Percentiles rank a stretch among this genome's conserved stretches.
Conservation (phyloP, 2,329 filamentous ascomycete genomes). For the Bipolaris victoriae region DNA sequence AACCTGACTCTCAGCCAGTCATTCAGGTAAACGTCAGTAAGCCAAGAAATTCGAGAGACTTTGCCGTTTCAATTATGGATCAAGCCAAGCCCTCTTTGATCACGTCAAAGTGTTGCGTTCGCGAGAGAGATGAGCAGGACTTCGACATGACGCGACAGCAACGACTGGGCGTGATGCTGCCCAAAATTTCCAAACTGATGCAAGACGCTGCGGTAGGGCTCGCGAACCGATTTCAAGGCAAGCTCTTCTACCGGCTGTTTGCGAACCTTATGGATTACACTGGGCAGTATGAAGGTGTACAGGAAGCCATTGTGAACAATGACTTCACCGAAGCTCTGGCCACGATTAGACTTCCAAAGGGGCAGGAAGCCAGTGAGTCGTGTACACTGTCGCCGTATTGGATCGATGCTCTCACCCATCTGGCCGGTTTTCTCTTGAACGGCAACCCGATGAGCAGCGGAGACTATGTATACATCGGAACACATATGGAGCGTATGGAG, state of each 20-base stretch:
- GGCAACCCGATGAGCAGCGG: not conserved
- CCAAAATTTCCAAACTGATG: constrained; percentile 4
- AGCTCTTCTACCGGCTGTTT: constrained; percentile 5
- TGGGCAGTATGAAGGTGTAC: constrained; percentile 4
- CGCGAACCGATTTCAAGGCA: constrained; percentile 4
- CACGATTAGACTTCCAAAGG: constrained; percentile 4
- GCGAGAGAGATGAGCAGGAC: not conserved
- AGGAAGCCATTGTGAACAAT: constrained; percentile 5
- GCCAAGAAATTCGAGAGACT: not conserved
- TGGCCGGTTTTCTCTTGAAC: constrained; percentile 3
- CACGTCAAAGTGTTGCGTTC: not conserved
- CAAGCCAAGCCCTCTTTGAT: not conserved
- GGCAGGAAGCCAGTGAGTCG: not conserved
- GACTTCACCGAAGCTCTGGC: constrained; percentile 3
- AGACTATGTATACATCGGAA: not conserved
- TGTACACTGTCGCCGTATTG: constrained; percentile 3
- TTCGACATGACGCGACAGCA: not conserved
- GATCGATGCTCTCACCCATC: constrained; percentile 3
- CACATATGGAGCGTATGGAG: not conserved
- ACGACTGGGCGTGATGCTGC: constrained; percentile 2
- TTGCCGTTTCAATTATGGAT: not conserved
- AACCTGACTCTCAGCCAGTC: not conserved
- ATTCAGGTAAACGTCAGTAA: not conserved
- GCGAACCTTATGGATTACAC: constrained; percentile 4
- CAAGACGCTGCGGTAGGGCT: constrained; percentile 5